Base-by-base conservation (phyloP, 257 asterid genomes). In the Solanum corneliomulleri region DNA sequence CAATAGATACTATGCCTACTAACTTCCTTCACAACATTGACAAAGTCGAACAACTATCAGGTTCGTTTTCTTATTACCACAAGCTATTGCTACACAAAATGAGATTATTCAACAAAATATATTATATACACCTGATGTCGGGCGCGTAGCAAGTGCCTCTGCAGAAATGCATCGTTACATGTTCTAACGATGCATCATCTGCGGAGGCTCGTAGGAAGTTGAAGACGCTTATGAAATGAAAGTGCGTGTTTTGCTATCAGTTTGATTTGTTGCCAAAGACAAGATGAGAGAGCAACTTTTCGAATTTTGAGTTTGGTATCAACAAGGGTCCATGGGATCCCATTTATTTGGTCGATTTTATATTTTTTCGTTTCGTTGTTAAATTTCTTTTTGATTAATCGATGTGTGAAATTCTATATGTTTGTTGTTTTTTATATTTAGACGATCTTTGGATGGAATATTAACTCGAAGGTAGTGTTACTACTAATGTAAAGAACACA, bases 201-300 rank as follows among this genome's bases (percentile, higher is more conserved):
- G 78, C 81, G 87, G 91, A 88, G 92, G 98, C 95, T 4, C 88
- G 98, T 91, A 29, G 83, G 92, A 90, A 91, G 92, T 93, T 96
- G 94, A 92, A 92, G 90, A 93, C 93, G 31, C 66, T 92, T 60
- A 91, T 91, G 94, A 94, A 85, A 66, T 86, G 94, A 13, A 96
- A 85, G 82, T 86, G 25, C 82, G 20, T 47, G 20, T 86, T 84
- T 44, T 78, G 56, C 47, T 88, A 70, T 58, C 62, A 16, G 0
- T 52, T 16, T 16, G 62, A 52, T 16, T 56, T 0, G 11, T 56
- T 56, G 62, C 62, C 0, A 11, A 56, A 18, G 64, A 29, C 83
- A n/a, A 45, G 25, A 6, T 77, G n/a, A 21, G 12, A 4, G n/a
- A 52, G 0, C 1, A 0, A 20, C 80, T 74, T 66, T 21, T 72